phyloP scores from a whole-genome alignment of 495 filamentous ascomycete genomes.

The Amorphotheca resinae region DNA sequence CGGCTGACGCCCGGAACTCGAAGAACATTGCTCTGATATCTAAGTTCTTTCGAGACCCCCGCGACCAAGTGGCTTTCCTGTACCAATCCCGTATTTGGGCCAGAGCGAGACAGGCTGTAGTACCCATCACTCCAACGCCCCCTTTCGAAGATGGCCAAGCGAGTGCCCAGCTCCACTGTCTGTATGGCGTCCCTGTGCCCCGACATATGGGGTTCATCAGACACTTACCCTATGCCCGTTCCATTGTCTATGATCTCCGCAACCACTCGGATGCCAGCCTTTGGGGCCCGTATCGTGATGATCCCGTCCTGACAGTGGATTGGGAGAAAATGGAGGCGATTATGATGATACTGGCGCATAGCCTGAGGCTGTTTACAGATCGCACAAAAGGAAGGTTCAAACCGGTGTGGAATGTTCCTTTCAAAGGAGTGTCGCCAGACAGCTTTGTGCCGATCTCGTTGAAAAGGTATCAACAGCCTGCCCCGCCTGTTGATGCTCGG shows the following conservation, averaged over 20 bases:
- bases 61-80: slow-evolving; percentile 32
- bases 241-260: slow-evolving; percentile 52
- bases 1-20: not conserved
- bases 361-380: slow-evolving; percentile 34
- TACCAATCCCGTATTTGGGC: slow-evolving; percentile 40
- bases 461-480: slow-evolving; percentile 21
- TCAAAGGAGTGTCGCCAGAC: slow-evolving; percentile 36
- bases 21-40: slow-evolving; percentile 23
- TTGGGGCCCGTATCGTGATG: slow-evolving; percentile 52
- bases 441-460: slow-evolving; percentile 29
- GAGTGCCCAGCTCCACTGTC: slow-evolving; percentile 49
- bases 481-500: slow-evolving; percentile 26
- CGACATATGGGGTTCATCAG: slow-evolving; percentile 20
- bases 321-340: slow-evolving; percentile 62
- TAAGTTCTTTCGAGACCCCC: slow-evolving; percentile 20
- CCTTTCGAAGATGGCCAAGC: slow-evolving; percentile 31
- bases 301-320: slow-evolving; percentile 40
- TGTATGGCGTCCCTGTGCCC: slow-evolving; percentile 39
- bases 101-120: slow-evolving; percentile 21
- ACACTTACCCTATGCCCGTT: slow-evolving; percentile 42
- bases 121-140: not conserved
- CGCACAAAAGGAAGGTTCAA: slow-evolving; percentile 29
- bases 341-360: slow-evolving; percentile 44
- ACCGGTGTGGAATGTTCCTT: slow-evolving; percentile 38
- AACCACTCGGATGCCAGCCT: slow-evolving; percentile 39